These are phyloP conservation scores for Periconia macrospinosa DNA, from an alignment of 2,329 filamentous ascomycete species.

Conservation along the genomic window DNA sequence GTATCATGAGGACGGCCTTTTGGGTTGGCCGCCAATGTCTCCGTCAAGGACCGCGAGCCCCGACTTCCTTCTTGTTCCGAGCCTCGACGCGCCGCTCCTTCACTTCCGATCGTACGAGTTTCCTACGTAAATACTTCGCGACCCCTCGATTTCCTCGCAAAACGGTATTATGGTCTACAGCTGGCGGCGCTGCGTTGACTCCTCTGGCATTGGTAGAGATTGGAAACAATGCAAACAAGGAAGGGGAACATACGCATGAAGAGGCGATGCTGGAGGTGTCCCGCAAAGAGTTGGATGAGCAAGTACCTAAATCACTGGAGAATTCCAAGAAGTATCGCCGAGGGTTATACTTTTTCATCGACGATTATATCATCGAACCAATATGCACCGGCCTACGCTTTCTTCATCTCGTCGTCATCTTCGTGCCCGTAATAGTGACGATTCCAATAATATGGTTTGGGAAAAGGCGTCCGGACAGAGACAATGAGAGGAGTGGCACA, in stretches of 20 bases:
- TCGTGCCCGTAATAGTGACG: conserved; percentile 82
- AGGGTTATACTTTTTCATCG: conserved; percentile 66
- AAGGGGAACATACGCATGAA: conserved; percentile 69
- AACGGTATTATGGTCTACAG: conserved; percentile 37
- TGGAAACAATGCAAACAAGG: conserved; percentile 52
- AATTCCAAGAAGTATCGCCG: conserved; percentile 63
- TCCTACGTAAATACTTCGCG: conserved; percentile 36
- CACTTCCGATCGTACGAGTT: conserved; percentile 25
- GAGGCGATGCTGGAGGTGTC: conserved; percentile 85
- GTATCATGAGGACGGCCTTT: conserved; percentile 54
- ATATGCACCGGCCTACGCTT: conserved; percentile 86
- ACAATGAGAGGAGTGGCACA: conserved; percentile 78
- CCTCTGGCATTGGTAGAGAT: conserved; percentile 63
- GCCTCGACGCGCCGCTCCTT: conserved; percentile 28
- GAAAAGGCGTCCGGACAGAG: conserved; percentile 60
- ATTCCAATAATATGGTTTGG: conserved; percentile 85
- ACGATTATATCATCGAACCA: conserved; percentile 77
- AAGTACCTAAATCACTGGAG: conserved; percentile 63
- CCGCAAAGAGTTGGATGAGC: conserved; percentile 72
- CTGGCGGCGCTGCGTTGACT: conserved; percentile 46
- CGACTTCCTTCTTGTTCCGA: conserved; percentile 17
- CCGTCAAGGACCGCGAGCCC: conserved; percentile 41
- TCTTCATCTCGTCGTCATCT: conserved; percentile 81
- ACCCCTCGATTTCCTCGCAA: conserved; percentile 37
- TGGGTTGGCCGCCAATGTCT: conserved; percentile 54